These are phyloP conservation scores for Chenopodium suecicum DNA, from an alignment of 148 eudicot genomes.

Conservation along the genomic window DNA sequence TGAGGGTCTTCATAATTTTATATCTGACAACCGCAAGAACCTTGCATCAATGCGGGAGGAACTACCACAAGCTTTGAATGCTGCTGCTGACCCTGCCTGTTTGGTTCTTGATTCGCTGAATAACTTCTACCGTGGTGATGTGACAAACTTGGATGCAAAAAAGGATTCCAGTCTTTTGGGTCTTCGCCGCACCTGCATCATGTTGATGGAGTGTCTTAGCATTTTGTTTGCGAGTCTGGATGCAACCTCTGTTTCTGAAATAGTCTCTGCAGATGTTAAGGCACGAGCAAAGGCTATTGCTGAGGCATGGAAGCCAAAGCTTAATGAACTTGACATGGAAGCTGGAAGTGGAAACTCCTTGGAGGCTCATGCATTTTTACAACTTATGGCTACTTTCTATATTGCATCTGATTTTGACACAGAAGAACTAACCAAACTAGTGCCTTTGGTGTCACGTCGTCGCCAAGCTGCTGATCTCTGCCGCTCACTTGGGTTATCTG, in stretches of 20 bases:
- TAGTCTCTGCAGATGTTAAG: slow-evolving; percentile 61
- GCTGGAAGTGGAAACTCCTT: slow-evolving; percentile 93
- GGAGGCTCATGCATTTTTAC: slow-evolving; percentile 99
- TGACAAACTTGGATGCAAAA: slow-evolving; percentile 65
- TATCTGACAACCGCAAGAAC: slow-evolving; percentile 97
- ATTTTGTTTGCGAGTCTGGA: slow-evolving; percentile 50
- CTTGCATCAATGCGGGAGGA: slow-evolving; percentile 93
- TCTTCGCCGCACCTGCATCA: slow-evolving; percentile 87
- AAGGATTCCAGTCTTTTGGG: slow-evolving; percentile 91
- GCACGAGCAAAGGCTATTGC: slow-evolving; percentile 79
- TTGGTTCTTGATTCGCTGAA: slow-evolving; percentile 81
- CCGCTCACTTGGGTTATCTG: slow-evolving; percentile 90
- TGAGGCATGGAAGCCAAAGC: slow-evolving; percentile 90
- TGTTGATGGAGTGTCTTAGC: slow-evolving; percentile 98
- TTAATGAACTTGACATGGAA: slow-evolving; percentile 85
- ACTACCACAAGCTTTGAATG: slow-evolving; percentile 80
- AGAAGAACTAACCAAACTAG: slow-evolving; percentile 68
- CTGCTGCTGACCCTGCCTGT: slow-evolving; percentile 79
- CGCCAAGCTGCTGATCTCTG: slow-evolving; percentile 98
- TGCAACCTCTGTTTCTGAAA: slow-evolving; percentile 40
- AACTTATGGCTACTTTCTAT: slow-evolving; percentile 79
- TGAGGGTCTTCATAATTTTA: slow-evolving; percentile 87
- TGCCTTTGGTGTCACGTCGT: slow-evolving; percentile 98
- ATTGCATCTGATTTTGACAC: slow-evolving; percentile 74
- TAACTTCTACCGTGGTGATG: slow-evolving; percentile 67